phyloP scores from a whole-genome alignment of 768 basidiomycete species.

The Polyporus arcularius region DNA sequence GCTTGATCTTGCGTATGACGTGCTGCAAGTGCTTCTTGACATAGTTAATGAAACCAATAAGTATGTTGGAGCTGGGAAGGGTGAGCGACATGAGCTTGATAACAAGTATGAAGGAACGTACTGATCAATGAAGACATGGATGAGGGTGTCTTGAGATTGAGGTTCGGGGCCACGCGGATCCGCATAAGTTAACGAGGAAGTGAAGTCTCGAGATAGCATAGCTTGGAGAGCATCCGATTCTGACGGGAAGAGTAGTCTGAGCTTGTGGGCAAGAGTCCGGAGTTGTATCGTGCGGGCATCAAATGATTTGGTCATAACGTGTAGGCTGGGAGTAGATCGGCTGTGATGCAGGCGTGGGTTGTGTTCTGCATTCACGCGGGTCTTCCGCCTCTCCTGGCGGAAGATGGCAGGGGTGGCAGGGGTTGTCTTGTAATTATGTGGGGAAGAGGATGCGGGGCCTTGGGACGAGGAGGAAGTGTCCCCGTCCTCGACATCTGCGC shows the following conservation, averaged over 20 bases:
- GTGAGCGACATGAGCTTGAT: conserved; percentile 4
- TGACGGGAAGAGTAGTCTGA: conserved; percentile 57
- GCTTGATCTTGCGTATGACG: conserved; percentile 36
- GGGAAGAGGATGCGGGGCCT: conserved; percentile 28
- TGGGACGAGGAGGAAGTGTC: conserved; percentile 29
- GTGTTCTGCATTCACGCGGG: conserved; percentile 12
- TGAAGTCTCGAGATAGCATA: conserved; percentile 32
- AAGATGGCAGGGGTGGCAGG: conserved; percentile 24
- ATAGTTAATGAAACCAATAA: conserved; percentile 78
- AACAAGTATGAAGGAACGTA: conserved; percentile 34
- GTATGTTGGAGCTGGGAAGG: conserved; percentile 73
- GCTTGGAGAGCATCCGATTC: conserved; percentile 37
- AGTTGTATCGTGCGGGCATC: conserved; percentile 53
- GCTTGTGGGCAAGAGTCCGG: conserved; percentile 55
- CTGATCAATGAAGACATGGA: conserved; percentile 60
- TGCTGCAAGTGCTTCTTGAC: conserved; percentile 56
- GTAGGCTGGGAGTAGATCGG: conserved; percentile 49
- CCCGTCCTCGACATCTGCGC: conserved; percentile 22
- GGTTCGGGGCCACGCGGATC: conserved; percentile 40
- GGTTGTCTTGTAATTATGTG: conserved; percentile 30
- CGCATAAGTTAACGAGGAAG: conserved; percentile 27
- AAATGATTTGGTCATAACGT: conserved; percentile 40
- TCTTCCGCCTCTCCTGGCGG: conserved; percentile 24
- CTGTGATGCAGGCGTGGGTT: conserved; percentile 41
- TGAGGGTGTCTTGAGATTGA: conserved; percentile 31